A percentile compares a stretch with the other conserved stretches of the same genome.
Evolutionary conservation across 2,329 filamentous ascomycete genomes (phyloP).

Genomic region (Aspergillus proliferans): DNA sequence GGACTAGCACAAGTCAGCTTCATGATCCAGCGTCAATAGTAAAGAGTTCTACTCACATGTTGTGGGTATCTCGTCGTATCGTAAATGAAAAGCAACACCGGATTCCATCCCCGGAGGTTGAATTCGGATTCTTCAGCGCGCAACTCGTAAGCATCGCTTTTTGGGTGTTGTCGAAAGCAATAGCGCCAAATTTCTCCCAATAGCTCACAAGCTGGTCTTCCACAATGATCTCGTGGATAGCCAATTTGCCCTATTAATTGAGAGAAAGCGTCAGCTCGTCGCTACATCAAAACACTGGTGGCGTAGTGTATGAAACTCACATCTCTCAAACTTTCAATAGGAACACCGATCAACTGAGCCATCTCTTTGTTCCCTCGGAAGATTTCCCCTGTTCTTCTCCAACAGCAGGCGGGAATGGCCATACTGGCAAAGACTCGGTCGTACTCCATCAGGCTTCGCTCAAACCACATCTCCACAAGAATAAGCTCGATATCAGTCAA

Average conservation of each 20-base stretch:
- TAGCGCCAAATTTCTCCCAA: slow-evolving; percentile 98
- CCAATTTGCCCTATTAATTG: slow-evolving; percentile 69
- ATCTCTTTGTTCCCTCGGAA: slow-evolving; percentile 98
- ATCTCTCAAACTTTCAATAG: slow-evolving; percentile 83
- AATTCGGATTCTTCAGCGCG: slow-evolving; percentile 74
- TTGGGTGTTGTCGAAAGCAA: slow-evolving; percentile 89
- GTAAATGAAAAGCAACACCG: slow-evolving; percentile 98
- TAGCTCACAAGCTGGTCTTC: slow-evolving; percentile 94
- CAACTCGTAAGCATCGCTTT: slow-evolving; percentile 95
- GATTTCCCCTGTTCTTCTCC: slow-evolving; percentile 93
- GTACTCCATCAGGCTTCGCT: slow-evolving; percentile 92
- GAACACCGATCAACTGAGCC: slow-evolving; percentile 90
- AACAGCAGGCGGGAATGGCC: slow-evolving; percentile 96
- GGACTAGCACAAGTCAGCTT: slow-evolving; percentile 54
- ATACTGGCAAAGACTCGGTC: slow-evolving; percentile 98
- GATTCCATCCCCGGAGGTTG: slow-evolving; percentile 61
- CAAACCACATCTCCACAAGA: slow-evolving; percentile 98
- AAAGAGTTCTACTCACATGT: slow-evolving; percentile 63
- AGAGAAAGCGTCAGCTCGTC: slow-evolving; percentile 4
- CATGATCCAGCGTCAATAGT: not conserved
- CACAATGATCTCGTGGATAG: slow-evolving; percentile 89
- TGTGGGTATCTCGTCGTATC: slow-evolving; percentile 87
- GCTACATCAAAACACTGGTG: not conserved
- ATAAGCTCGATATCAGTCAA: slow-evolving; percentile 92
- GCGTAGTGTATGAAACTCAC: slow-evolving; percentile 49